phyloP scores from a whole-genome alignment of 2,329 filamentous ascomycete species.

The Beauveria pseudobassiana region DNA sequence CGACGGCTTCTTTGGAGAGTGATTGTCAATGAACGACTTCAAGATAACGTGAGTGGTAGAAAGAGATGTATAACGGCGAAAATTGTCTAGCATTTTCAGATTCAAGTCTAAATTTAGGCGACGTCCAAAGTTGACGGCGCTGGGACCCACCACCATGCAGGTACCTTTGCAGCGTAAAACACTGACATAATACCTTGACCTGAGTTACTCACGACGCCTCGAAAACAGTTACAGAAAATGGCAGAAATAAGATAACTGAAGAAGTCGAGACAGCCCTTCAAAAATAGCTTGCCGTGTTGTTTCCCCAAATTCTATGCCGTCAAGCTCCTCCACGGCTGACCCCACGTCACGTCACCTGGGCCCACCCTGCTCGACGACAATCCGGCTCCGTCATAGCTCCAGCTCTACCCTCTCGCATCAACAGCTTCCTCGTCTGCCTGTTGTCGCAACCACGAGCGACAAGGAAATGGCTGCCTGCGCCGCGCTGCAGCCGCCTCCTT shows the following conservation, averaged over 20 bases:
- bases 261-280: too few relatives aligned
- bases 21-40: not conserved
- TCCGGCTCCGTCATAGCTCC: not conserved
- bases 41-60: not conserved
- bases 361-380: not conserved
- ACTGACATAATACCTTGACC: too few relatives aligned
- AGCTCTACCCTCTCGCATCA: not conserved
- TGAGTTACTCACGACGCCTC: too few relatives aligned
- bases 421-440: not conserved
- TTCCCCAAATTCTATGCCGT: not conserved
- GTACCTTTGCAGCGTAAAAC: too few relatives aligned
- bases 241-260: too few relatives aligned
- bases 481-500: conserved; percentile 9
- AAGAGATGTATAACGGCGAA: not conserved
- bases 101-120: not conserved
- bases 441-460: not conserved
- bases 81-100: not conserved
- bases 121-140: too few relatives aligned
- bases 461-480: conserved; percentile 21
- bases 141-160: too few relatives aligned
- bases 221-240: too few relatives aligned
- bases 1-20: not conserved
- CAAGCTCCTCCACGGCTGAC: not conserved
- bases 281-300: too few relatives aligned
- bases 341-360: conserved; percentile 5